Conservation (phyloP, 2,329 filamentous ascomycete genomes). For the Aspergillus quadrilineatus region DNA sequence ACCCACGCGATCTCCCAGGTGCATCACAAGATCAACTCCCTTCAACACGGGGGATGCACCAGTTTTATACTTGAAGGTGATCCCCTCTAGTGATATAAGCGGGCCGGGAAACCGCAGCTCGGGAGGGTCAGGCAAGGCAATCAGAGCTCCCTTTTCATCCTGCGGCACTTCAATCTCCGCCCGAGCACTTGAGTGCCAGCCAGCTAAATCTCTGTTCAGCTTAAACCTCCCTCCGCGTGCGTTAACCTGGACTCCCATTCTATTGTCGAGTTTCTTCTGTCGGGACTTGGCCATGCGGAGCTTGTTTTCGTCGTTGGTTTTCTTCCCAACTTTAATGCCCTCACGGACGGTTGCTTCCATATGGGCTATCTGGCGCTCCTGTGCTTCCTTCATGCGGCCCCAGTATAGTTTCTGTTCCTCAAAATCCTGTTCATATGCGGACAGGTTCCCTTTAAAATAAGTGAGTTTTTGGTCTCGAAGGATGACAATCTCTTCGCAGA, state of each 20-base stretch:
- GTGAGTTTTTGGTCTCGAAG: conserved; percentile 69
- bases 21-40: conserved; percentile 66
- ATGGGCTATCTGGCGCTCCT: conserved; percentile 76
- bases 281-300: conserved; percentile 80
- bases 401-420: conserved; percentile 66
- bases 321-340: conserved; percentile 72
- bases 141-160: conserved; percentile 58
- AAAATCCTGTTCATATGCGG: conserved; percentile 67
- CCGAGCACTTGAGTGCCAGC: conserved; percentile 59
- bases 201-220: conserved; percentile 69
- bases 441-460: conserved; percentile 73
- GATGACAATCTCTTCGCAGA: conserved; percentile 73
- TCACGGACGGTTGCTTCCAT: conserved; percentile 75
- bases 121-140: conserved; percentile 61
- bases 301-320: conserved; percentile 79
- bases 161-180: conserved; percentile 70
- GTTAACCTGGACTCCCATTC: conserved; percentile 73
- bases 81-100: conserved; percentile 69
- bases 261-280: conserved; percentile 80
- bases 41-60: conserved; percentile 53
- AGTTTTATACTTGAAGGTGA: conserved; percentile 62
- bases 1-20: conserved; percentile 71
- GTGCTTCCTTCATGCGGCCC: conserved; percentile 74
- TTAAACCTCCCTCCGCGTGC: conserved; percentile 75
- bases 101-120: conserved; percentile 74